Evolutionary conservation across 163 green algal genomes (phyloP).

Genomic region (Scenedesmus sp.): DNA sequence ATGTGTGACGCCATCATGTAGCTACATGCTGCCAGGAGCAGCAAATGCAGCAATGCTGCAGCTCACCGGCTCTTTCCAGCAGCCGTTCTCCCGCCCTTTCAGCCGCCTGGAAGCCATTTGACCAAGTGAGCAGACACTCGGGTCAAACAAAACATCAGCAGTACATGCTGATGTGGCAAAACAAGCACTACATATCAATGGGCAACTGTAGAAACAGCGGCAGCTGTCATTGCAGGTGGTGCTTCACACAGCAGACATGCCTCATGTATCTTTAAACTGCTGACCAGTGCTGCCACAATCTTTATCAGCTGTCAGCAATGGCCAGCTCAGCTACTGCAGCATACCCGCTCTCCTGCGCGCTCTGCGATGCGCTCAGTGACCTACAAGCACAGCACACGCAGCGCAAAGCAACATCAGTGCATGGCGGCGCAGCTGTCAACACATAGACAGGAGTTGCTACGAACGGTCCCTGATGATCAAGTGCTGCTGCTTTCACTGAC

Average conservation of each 20-base stretch:
- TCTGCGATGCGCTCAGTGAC: slow-evolving; percentile 38
- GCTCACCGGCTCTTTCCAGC: slow-evolving; percentile 47
- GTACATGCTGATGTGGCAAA: not conserved
- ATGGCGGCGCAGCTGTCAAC: not conserved
- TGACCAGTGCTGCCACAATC: not conserved
- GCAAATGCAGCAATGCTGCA: not conserved
- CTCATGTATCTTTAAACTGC: no score
- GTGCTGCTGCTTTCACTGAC: not conserved
- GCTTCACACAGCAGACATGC: no score
- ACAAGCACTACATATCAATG: not conserved
- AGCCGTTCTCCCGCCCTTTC: slow-evolving; percentile 45
- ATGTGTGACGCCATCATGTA: no score
- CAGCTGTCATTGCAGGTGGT: not conserved
- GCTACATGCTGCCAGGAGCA: not conserved
- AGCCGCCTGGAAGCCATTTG: not conserved
- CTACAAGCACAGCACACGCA: not conserved
- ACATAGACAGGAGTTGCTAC: no score
- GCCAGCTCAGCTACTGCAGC: not conserved
- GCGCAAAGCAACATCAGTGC: not conserved
- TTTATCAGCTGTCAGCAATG: no score
- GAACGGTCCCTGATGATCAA: no score
- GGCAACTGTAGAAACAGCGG: not conserved
- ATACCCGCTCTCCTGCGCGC: slow-evolving; percentile 44
- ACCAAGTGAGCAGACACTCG: not conserved
- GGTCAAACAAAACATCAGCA: not conserved